Evolutionary conservation across 2,329 filamentous ascomycete species (phyloP).

Genomic region (Tolypocladium nubicola): DNA sequence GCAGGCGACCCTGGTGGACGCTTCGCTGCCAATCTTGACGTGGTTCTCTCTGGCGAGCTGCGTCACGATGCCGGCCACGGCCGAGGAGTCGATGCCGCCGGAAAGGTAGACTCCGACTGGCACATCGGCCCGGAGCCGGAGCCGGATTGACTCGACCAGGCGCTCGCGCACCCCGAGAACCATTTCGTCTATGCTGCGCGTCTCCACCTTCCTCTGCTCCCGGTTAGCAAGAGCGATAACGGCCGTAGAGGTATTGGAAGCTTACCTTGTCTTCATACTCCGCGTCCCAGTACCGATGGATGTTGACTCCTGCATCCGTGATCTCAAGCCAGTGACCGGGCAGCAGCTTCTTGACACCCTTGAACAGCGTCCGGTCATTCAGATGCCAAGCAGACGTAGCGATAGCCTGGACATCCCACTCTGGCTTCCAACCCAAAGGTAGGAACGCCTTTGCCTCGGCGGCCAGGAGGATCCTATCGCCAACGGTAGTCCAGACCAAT

Average conservation of each 20-base stretch:
- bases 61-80: slow-evolving; percentile 43
- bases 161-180: slow-evolving; percentile 35
- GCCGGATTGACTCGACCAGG: slow-evolving; percentile 37
- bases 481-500: slow-evolving; percentile 35
- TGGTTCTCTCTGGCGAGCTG: slow-evolving; percentile 35
- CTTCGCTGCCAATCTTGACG: slow-evolving; percentile 33
- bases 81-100: slow-evolving; percentile 47
- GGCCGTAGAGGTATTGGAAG: background rate
- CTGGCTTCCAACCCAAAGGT: slow-evolving; percentile 36
- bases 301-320: slow-evolving; percentile 23
- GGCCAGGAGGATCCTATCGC: slow-evolving; percentile 31
- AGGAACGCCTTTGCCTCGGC: slow-evolving; percentile 44
- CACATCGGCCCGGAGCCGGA: slow-evolving; percentile 47
- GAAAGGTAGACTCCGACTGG: slow-evolving; percentile 45
- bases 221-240: background rate
- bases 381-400: slow-evolving; percentile 29
- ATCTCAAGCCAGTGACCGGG: slow-evolving; percentile 33
- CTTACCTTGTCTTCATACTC: slow-evolving; percentile 40
- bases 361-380: slow-evolving; percentile 37
- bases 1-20: slow-evolving; percentile 17
- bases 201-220: slow-evolving; percentile 21
- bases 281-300: slow-evolving; percentile 40
- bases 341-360: slow-evolving; percentile 31
- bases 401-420: slow-evolving; percentile 42
- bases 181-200: slow-evolving; percentile 37